Base-by-base conservation (phyloP, 805 yeast genomes). In the Spathaspora sp. region DNA sequence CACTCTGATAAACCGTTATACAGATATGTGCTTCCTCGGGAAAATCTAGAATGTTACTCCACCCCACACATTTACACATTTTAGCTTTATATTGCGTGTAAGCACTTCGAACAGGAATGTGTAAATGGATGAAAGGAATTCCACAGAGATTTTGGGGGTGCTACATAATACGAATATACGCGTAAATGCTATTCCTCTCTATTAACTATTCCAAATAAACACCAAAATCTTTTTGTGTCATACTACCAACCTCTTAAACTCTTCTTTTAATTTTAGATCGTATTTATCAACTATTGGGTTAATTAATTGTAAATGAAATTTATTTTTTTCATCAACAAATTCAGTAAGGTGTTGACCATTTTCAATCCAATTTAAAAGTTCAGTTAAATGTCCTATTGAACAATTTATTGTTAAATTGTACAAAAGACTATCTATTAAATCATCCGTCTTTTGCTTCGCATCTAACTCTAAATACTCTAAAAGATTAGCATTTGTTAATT, bases 361-460 rank as follows among this genome's bases (percentile, higher is more conserved):
- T 23, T 46, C 42, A 26, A 68, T 42, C 48, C 46, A 56, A 4
- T 58, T 42, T 12, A 52, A 8, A 32, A 68, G 49, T 20, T 49
- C 50, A 8, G 49, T 35, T 47, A 60, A 61, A 48, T 68, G 68
- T 18, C 55, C 46, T 28, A 57, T 52, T 28, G 66, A 60, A 17
- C 53, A 52, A n/a, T 59, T 53, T 5, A 64, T 57, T 12, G 67
- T 66, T 7, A 68, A 51, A 50, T 63, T 69, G 52, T 74, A 74
- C 31, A 74, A 58, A 23, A 71, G 58, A 17, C 72, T 64, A 53
- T 74, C 79, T n/a, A 72, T 61, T 55, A 74, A 63, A 57, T 74
- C 79, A 52, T 74, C 79, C 16, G 65, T 51, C 52, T 74, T 74
- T 6, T 55, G 52, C 42, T 59, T 45, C 20, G 52, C n/a, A 11